Percentiles rank a stretch among this genome's conserved stretches.
Conservation (phyloP, 352 stramenopile genomes). For the Plasmopara halstedii region DNA sequence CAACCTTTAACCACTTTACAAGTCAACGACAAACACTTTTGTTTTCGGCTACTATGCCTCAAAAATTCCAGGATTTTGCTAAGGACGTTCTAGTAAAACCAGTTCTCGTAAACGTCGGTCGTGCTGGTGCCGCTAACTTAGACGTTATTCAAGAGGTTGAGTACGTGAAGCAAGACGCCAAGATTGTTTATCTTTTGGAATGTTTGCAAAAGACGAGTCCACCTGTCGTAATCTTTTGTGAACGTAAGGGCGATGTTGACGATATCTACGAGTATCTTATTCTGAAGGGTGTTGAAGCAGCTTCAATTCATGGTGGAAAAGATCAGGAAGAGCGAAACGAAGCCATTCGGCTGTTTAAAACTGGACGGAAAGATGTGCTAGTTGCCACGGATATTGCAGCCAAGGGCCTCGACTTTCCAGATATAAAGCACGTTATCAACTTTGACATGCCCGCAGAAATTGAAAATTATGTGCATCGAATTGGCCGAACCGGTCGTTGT, state of each 20-base stretch:
- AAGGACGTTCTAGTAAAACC: slow-evolving; percentile 93
- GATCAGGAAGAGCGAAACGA: slow-evolving; percentile 97
- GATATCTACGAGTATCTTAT: slow-evolving; percentile 99
- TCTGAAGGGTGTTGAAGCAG: slow-evolving; percentile 93
- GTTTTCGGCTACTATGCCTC: slow-evolving; percentile 98
- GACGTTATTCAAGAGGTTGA: slow-evolving; percentile 99
- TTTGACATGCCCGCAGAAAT: slow-evolving; percentile 99
- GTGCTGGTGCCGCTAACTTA: slow-evolving; percentile 96
- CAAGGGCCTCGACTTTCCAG: slow-evolving; percentile 98
- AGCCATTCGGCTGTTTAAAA: slow-evolving; percentile 94
- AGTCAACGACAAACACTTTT: slow-evolving; percentile 97
- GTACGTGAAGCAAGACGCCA: slow-evolving; percentile 98
- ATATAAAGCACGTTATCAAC: slow-evolving; percentile 99
- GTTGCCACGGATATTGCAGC: slow-evolving; percentile 98
- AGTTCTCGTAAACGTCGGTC: slow-evolving; percentile 98
- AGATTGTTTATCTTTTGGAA: slow-evolving; percentile 98
- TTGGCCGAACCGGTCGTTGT: slow-evolving; percentile 96
- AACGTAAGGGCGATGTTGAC: slow-evolving; percentile 96
- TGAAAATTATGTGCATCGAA: slow-evolving; percentile 99
- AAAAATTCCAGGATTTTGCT: slow-evolving; percentile 99
- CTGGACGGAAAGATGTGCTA: slow-evolving; percentile 93
- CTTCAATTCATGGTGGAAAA: slow-evolving; percentile 97
- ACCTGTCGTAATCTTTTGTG: slow-evolving; percentile 97
- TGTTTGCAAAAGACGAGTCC: slow-evolving; percentile 98
- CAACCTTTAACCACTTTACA: slow-evolving; percentile 98